Evolutionary conservation across 148 eudicot genomes (phyloP).

Genomic region (Rhododendron williamsianum): DNA sequence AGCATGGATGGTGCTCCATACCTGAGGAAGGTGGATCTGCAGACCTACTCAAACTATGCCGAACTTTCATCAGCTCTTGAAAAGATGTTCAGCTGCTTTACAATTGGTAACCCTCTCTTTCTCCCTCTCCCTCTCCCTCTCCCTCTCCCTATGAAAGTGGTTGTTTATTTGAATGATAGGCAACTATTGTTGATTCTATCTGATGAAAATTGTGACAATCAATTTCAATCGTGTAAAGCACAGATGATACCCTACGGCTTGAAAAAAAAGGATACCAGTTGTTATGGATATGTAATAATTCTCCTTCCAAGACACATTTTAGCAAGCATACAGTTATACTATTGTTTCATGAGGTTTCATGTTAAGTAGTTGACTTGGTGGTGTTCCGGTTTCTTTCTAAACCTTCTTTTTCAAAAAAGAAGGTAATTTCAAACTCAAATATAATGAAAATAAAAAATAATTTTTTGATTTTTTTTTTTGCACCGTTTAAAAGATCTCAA

Average conservation of each 20-base stretch:
- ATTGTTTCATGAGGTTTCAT: background rate
- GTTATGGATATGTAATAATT: background rate
- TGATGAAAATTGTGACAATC: background rate
- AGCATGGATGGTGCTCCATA: constrained; percentile 87
- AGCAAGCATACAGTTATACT: background rate
- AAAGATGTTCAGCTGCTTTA: constrained; percentile 59
- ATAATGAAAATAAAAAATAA: too few relatives aligned
- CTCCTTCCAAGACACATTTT: background rate
- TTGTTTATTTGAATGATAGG: background rate
- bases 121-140: too few relatives aligned
- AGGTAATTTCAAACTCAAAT: too few relatives aligned
- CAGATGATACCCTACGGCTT: background rate
- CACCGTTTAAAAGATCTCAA: too few relatives aligned
- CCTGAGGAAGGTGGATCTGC: constrained; percentile 80
- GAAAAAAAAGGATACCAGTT: background rate
- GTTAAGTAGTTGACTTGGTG: background rate
- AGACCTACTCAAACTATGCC: constrained; percentile 49
- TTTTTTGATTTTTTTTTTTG: too few relatives aligned
- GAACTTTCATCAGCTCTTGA: constrained; percentile 53
- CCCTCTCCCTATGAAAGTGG: background rate
- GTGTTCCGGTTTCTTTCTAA: too few relatives aligned
- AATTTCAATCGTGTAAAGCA: background rate
- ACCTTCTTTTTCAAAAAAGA: too few relatives aligned
- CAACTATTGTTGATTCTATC: background rate
- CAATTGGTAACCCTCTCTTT: constrained; percentile 29